Percentiles rank a stretch among this genome's conserved stretches.
Conservation (phyloP, 164 flowering plant genomes). For the Vitis amurensis region DNA sequence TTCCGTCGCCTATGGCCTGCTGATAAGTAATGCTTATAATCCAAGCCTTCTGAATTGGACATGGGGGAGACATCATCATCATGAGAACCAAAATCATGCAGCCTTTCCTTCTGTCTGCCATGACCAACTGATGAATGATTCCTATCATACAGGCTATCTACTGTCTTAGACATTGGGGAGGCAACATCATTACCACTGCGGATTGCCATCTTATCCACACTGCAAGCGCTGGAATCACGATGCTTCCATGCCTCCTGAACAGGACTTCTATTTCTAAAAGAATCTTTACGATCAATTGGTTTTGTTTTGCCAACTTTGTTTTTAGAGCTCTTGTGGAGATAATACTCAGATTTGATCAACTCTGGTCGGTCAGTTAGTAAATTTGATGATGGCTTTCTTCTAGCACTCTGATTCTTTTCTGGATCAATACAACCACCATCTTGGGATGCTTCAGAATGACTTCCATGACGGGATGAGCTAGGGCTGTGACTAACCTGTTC, state of each 20-base stretch:
- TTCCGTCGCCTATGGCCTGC: too few species aligned
- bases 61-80: too few species aligned
- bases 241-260: constrained; percentile 13
- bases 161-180: constrained; percentile 10
- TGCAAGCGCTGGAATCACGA: constrained; percentile 9
- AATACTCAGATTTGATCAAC: constrained; percentile 14
- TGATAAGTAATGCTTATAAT: too few species aligned
- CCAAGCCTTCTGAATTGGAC: too few species aligned
- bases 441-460: constrained; percentile 26
- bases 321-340: constrained; percentile 21
- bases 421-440: constrained; percentile 17
- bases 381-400: constrained; percentile 21
- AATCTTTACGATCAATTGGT: constrained; percentile 8
- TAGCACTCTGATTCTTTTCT: constrained; percentile 13
- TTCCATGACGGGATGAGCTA: constrained; percentile 25
- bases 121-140: constrained; percentile 7
- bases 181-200: constrained; percentile 14
- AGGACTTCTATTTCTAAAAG: constrained; percentile 13
- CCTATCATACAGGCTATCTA: constrained; percentile 14
- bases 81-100: constrained; percentile 8
- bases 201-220: constrained; percentile 16
- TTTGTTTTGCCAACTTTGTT: constrained; percentile 17
- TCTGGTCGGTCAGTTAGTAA: constrained; percentile 16
- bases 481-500: constrained; percentile 22
- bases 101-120: constrained; percentile 20